Conservation (phyloP, 2,329 filamentous ascomycete species). For the Aspergillus melleus region DNA sequence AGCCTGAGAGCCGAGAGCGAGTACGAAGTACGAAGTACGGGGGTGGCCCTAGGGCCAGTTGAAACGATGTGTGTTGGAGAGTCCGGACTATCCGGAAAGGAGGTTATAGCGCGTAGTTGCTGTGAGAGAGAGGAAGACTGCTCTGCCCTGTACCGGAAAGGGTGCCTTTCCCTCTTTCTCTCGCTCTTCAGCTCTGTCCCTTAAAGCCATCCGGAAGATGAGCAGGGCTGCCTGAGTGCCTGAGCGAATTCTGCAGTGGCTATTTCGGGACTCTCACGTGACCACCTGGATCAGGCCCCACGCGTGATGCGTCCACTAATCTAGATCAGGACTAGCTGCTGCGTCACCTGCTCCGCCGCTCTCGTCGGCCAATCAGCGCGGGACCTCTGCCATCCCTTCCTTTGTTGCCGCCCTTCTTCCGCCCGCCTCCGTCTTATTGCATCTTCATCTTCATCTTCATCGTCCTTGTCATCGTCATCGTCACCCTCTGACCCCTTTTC, state of each 20-base stretch:
- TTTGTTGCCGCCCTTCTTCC: neutral
- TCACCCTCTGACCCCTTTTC: neutral
- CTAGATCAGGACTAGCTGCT: neutral
- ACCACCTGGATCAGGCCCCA: neutral
- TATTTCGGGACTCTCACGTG: neutral
- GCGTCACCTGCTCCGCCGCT: slow-evolving; percentile 6
- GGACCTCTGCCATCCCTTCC: neutral
- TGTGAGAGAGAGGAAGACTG: too few relatives aligned
- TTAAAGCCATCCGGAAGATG: too few relatives aligned
- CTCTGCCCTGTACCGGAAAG: too few relatives aligned
- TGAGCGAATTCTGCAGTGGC: too few relatives aligned
- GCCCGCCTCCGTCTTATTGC: neutral
- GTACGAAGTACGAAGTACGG: neutral
- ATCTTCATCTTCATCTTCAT: slow-evolving; percentile 5
- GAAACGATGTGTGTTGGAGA: neutral
- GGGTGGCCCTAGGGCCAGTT: too few relatives aligned
- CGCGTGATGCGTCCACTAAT: neutral
- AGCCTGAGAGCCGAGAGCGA: neutral
- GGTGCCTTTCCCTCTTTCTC: too few relatives aligned
- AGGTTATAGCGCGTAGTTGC: neutral
- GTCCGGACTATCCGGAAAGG: neutral
- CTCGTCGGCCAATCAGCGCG: slow-evolving; percentile 1
- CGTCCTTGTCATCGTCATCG: neutral
- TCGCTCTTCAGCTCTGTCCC: too few relatives aligned
- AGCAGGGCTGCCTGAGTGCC: too few relatives aligned